phyloP scores from a whole-genome alignment of 2,329 filamentous ascomycete genomes.

The Fusarium subglutinans region DNA sequence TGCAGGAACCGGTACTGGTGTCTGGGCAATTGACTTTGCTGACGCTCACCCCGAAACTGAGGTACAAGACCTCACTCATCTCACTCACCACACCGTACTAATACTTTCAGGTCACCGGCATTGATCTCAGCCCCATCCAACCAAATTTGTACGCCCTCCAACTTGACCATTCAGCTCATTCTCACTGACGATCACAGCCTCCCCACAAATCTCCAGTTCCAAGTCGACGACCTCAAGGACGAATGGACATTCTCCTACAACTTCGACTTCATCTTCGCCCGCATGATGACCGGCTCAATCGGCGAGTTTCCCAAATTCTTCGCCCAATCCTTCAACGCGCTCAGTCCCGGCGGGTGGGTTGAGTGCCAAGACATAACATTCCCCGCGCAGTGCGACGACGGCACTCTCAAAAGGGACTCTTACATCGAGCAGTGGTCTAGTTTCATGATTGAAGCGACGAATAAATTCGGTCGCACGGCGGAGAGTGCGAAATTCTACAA shows the following conservation, averaged over 20 bases:
- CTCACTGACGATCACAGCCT: conserved; percentile 44
- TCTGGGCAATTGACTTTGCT: conserved; percentile 57
- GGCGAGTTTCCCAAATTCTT: conserved; percentile 50
- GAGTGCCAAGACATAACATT: conserved; percentile 56
- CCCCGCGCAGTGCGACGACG: conserved; percentile 53
- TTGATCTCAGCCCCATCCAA: conserved; percentile 56
- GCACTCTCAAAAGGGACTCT: conserved; percentile 44
- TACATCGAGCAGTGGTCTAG: conserved; percentile 42
- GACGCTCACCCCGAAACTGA: conserved; percentile 45
- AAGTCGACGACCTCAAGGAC: conserved; percentile 54
- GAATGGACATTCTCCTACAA: conserved; percentile 51
- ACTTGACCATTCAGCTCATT: too few relatives aligned
- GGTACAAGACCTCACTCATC: neutral
- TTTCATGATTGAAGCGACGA: conserved; percentile 45
- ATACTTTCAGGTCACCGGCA: conserved; percentile 46
- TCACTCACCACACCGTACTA: rapidly evolving
- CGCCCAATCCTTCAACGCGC: conserved; percentile 47
- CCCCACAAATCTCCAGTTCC: conserved; percentile 60
- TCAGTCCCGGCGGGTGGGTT: conserved; percentile 56
- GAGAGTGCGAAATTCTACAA: conserved; percentile 45
- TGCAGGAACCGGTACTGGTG: conserved; percentile 59
- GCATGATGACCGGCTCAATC: conserved; percentile 52
- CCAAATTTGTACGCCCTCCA: conserved; percentile 44
- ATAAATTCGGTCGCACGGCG: conserved; percentile 44
- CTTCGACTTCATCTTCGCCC: conserved; percentile 55